Conservation (phyloP, 2,329 filamentous ascomycete genomes). For the Talaromyces sp. region DNA sequence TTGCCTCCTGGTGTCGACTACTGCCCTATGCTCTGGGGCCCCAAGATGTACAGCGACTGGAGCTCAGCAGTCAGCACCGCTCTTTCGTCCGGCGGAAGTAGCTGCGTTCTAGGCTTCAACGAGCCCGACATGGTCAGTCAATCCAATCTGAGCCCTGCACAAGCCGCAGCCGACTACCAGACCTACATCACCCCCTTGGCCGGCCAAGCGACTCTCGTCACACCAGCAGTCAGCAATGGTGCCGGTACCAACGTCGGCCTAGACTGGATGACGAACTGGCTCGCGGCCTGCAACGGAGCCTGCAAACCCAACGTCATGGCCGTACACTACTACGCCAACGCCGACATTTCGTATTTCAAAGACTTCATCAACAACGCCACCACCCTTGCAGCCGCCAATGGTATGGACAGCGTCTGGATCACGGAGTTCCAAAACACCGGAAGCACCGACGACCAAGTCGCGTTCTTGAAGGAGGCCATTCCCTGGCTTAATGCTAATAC, state of each 20-base stretch:
- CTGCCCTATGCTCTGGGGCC: slow-evolving; percentile 47
- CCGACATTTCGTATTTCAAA: slow-evolving; percentile 5
- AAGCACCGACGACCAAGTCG: slow-evolving; percentile 23
- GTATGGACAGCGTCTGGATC: slow-evolving; percentile 43
- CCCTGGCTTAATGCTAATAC: slow-evolving; percentile 39
- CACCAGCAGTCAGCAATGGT: slow-evolving; percentile 43
- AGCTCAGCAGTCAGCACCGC: slow-evolving; percentile 30
- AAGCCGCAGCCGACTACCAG: slow-evolving; percentile 37
- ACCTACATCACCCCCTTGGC: slow-evolving; percentile 38
- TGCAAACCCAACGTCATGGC: slow-evolving; percentile 42
- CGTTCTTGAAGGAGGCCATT: slow-evolving; percentile 38
- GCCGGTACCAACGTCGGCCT: slow-evolving; percentile 32
- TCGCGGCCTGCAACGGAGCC: slow-evolving; percentile 33
- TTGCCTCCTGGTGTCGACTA: slow-evolving; percentile 38
- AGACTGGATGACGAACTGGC: slow-evolving; percentile 40
- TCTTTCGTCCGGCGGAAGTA: slow-evolving; percentile 31
- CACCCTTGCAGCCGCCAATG: slow-evolving; percentile 30
- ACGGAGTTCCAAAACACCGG: slow-evolving; percentile 43
- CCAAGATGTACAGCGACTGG: slow-evolving; percentile 37
- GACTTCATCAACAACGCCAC: slow-evolving; percentile 32
- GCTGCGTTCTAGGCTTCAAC: slow-evolving; percentile 45
- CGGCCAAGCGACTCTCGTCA: slow-evolving; percentile 39
- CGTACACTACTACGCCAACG: slow-evolving; percentile 45
- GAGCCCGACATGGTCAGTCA: slow-evolving; percentile 43
- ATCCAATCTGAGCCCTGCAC: slow-evolving; percentile 35